phyloP scores from a whole-genome alignment of 306 rosid genomes.

The Ceratonia siliqua region DNA sequence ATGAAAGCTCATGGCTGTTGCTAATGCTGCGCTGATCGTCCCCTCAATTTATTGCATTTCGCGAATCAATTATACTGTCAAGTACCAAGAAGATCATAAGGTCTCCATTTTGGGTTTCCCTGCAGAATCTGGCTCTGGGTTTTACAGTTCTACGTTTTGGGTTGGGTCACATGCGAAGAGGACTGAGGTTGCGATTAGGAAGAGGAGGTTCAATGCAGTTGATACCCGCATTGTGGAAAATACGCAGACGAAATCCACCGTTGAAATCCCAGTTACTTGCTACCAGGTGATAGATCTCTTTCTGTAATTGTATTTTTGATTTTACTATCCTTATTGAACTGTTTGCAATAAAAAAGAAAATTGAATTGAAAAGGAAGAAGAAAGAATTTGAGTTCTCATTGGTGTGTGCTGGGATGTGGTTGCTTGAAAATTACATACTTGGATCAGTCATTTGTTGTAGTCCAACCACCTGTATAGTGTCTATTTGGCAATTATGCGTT shows the following conservation, averaged over 20 bases:
- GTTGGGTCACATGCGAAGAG: conserved; percentile 41
- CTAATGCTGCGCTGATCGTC: conserved; percentile 48
- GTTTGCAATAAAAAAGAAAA: no score
- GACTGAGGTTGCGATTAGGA: conserved; percentile 36
- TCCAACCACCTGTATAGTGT: neutral
- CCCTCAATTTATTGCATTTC: conserved; percentile 45
- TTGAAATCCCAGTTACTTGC: conserved; percentile 84
- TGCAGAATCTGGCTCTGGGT: conserved; percentile 32
- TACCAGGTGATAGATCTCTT: conserved; percentile 63
- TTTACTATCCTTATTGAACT: neutral
- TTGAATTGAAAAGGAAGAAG: neutral
- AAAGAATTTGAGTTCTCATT: neutral
- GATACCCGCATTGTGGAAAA: conserved; percentile 55
- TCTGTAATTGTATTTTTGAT: neutral
- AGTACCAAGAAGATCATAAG: conserved; percentile 29
- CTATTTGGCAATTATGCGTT: neutral
- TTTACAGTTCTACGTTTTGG: conserved; percentile 41
- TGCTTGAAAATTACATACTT: neutral
- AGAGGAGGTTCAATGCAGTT: conserved; percentile 59
- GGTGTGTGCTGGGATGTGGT: conserved; percentile 1
- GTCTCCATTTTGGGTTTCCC: conserved; percentile 34
- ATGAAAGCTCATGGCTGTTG: conserved; percentile 55
- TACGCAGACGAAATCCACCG: conserved; percentile 37
- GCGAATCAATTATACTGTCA: conserved; percentile 26
- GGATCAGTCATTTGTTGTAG: neutral